phyloP scores from a whole-genome alignment of 2,329 filamentous ascomycete genomes.

The Cyphellophora attinorum region DNA sequence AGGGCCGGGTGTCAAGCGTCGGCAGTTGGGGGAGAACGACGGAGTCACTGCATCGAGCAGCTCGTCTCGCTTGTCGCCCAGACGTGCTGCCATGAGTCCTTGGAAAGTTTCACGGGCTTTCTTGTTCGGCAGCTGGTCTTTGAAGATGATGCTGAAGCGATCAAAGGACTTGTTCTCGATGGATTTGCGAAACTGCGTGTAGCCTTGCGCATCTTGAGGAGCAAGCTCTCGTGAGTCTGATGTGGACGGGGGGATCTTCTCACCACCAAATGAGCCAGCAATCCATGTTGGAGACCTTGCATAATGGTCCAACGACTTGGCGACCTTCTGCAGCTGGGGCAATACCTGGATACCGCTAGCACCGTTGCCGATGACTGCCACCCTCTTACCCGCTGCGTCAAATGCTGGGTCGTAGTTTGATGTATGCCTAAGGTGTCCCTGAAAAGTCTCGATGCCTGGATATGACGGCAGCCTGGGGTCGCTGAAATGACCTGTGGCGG shows the following conservation, averaged over 20 bases:
- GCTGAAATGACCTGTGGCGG: conserved; percentile 2
- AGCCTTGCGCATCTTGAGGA: conserved; percentile 2
- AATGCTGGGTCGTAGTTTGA: conserved; percentile 47
- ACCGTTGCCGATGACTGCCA: conserved; percentile 56
- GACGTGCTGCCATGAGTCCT: conserved; percentile 1
- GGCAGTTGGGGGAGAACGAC: conserved; percentile 29
- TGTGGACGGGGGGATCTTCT: conserved; percentile 14
- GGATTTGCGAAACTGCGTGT: conserved; percentile 2
- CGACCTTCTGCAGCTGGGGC: too few relatives aligned
- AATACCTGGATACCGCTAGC: conserved; percentile 54
- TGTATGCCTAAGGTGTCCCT: conserved; percentile 49
- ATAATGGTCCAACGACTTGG: conserved; percentile 21
- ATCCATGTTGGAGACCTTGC: conserved; percentile 21
- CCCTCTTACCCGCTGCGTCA: conserved; percentile 46
- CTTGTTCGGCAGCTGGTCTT: background rate
- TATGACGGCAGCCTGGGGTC: conserved; percentile 1
- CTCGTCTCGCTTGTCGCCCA: background rate
- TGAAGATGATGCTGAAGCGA: conserved; percentile 3
- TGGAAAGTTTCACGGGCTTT: conserved; percentile 1
- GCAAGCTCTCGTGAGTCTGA: conserved; percentile 2
- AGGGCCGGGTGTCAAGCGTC: conserved; percentile 54
- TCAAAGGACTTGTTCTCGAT: conserved; percentile 1
- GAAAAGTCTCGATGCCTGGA: conserved; percentile 49
- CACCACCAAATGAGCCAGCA: conserved; percentile 47
- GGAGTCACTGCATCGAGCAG: background rate